Percentiles rank a stretch among this genome's conserved stretches.
Conservation (phyloP, 78 protist genomes). For the Paratrimastix pyriformis region DNA sequence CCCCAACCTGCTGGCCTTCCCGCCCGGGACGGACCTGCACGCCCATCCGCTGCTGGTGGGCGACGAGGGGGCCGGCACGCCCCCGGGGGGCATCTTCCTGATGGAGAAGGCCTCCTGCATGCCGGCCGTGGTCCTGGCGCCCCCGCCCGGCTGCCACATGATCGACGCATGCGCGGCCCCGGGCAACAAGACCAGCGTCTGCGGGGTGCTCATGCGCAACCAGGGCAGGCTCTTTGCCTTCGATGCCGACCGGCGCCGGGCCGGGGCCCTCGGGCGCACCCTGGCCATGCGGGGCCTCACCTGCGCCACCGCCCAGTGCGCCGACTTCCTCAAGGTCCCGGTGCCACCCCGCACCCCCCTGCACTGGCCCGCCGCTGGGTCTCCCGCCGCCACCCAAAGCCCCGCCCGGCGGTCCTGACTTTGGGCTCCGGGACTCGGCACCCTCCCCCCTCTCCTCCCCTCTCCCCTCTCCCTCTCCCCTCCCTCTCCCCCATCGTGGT, state of each 20-base stretch:
- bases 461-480: too few relatives aligned
- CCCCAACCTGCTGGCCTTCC: slow-evolving; percentile 8
- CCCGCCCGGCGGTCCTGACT: too few relatives aligned
- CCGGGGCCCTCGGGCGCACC: not conserved
- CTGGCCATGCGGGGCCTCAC: not conserved
- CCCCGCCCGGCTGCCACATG: slow-evolving; percentile 16
- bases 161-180: slow-evolving; percentile 63
- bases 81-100: slow-evolving; percentile 15
- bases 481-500: too few relatives aligned
- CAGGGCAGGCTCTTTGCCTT: slow-evolving; percentile 25
- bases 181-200: slow-evolving; percentile 44
- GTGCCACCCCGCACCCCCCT: too few relatives aligned
- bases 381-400: too few relatives aligned
- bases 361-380: too few relatives aligned
- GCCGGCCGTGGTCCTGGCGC: slow-evolving; percentile 44
- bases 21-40: slow-evolving; percentile 19
- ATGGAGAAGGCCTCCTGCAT: slow-evolving; percentile 58
- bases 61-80: too few relatives aligned
- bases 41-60: not conserved
- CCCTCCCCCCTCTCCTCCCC: too few relatives aligned
- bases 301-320: too few relatives aligned
- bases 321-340: too few relatives aligned
- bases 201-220: not conserved
- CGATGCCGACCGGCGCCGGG: slow-evolving; percentile 14
- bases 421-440: too few relatives aligned